Evolutionary conservation across 1,284 basidiomycete species (phyloP).

Genomic region (Fomitiporia mediterranea): DNA sequence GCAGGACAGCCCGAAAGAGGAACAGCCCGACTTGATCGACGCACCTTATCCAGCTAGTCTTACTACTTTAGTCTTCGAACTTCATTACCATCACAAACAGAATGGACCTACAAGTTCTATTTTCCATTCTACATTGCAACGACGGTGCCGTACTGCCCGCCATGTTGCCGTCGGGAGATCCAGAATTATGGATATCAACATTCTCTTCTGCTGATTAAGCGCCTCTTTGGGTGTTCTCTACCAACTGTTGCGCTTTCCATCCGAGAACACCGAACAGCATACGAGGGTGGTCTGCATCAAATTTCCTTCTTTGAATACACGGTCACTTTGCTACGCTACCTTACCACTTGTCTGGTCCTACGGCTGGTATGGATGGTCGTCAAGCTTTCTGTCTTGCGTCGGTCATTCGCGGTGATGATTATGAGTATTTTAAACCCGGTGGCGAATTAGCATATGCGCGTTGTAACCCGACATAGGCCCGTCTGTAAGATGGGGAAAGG

Average conservation of each 20-base stretch:
- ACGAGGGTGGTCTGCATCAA: neutral
- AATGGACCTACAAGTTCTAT: no score
- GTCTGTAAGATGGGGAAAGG: neutral
- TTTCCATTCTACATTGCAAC: no score
- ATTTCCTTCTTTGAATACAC: neutral
- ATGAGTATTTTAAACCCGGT: neutral
- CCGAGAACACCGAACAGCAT: conserved; percentile 7
- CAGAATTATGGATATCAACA: neutral
- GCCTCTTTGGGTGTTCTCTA: neutral
- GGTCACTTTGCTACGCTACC: neutral
- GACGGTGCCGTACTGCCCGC: no score
- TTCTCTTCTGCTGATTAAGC: neutral
- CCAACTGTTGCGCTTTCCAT: conserved; percentile 9
- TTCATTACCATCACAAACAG: no score
- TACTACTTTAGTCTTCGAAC: no score
- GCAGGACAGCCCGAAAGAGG: neutral
- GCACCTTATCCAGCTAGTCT: no score
- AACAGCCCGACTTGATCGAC: no score
- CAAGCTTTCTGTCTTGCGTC: neutral
- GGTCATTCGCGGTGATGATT: neutral
- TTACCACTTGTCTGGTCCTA: neutral
- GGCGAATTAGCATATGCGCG: neutral
- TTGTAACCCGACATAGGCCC: neutral
- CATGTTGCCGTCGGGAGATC: no score
- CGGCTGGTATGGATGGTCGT: neutral